Percentiles rank a stretch among this genome's conserved stretches.
phyloP scores from a whole-genome alignment of 2,329 filamentous ascomycete genomes.

The Lasiodiplodia citricola region DNA sequence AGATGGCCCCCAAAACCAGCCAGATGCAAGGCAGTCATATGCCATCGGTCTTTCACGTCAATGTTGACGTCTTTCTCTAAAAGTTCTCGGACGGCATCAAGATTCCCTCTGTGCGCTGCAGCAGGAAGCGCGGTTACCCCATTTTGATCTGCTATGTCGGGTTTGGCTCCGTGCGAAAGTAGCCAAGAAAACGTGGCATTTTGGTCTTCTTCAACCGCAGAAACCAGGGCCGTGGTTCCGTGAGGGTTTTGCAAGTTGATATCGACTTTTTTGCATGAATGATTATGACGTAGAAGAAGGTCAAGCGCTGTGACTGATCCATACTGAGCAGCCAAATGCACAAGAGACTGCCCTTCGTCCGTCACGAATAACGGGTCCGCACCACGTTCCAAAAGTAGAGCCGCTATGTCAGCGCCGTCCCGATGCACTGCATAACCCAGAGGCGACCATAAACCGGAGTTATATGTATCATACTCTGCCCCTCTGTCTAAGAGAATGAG shows the following conservation, averaged over 20 bases:
- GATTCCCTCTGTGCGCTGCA: no score
- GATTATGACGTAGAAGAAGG: no score
- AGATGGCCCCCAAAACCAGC: background rate
- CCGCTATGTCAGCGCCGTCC: background rate
- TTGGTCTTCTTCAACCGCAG: no score
- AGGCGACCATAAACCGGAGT: background rate
- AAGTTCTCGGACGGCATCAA: no score
- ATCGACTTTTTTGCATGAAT: no score
- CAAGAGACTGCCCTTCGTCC: background rate
- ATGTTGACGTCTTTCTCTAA: background rate
- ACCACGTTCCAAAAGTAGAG: background rate
- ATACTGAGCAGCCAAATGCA: background rate
- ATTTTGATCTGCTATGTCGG: no score
- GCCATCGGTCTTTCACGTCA: background rate
- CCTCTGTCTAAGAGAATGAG: background rate
- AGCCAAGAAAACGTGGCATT: no score
- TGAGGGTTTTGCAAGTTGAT: no score
- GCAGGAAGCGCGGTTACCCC: no score
- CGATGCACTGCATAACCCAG: background rate
- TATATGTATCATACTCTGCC: background rate
- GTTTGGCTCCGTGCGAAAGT: no score
- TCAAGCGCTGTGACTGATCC: background rate
- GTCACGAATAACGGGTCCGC: background rate
- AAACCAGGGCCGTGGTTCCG: no score
- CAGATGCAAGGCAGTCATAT: background rate